Percentiles rank a stretch among this genome's conserved stretches.
phyloP scores from a whole-genome alignment of 331 rosid species.

The Saraca asoca region DNA sequence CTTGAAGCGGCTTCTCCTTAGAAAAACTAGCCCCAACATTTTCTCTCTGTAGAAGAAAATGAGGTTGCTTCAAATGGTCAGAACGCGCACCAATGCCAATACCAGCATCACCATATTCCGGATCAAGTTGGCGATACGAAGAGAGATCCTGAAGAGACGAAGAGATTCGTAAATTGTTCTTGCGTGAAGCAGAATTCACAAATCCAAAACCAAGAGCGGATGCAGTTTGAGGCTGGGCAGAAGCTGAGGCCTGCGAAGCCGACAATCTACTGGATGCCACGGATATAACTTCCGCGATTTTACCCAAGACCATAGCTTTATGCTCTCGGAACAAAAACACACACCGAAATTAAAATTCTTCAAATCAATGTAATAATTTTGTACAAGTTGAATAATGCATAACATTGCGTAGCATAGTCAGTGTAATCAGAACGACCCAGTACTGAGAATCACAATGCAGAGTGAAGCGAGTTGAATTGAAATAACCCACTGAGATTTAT shows the following conservation, averaged over 20 bases:
- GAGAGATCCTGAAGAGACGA: slow-evolving; percentile 89
- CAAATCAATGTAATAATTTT: slow-evolving; percentile 1
- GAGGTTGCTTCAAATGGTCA: slow-evolving; percentile 43
- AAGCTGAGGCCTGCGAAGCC: slow-evolving; percentile 37
- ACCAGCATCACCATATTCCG: slow-evolving; percentile 30
- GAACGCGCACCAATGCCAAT: slow-evolving; percentile 5
- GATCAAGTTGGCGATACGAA: slow-evolving; percentile 50
- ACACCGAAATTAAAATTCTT: slow-evolving; percentile 10
- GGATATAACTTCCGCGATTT: slow-evolving; percentile 51
- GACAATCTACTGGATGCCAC: slow-evolving; percentile 42
- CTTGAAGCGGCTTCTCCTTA: slow-evolving; percentile 55
- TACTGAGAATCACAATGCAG: background rate
- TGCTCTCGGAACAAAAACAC: slow-evolving; percentile 1
- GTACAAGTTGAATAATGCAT: slow-evolving; percentile 34
- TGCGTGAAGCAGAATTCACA: slow-evolving; percentile 31
- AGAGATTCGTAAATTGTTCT: slow-evolving; percentile 57
- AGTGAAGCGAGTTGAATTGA: background rate
- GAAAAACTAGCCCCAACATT: slow-evolving; percentile 55
- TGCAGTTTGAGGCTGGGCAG: slow-evolving; percentile 15
- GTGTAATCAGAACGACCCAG: slow-evolving; percentile 8
- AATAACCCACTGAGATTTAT: slow-evolving; percentile 1
- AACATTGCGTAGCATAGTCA: slow-evolving; percentile 29
- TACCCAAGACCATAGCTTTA: slow-evolving; percentile 55
- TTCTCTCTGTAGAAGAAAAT: slow-evolving; percentile 46
- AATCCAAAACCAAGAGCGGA: slow-evolving; percentile 33